Base-by-base conservation (phyloP, 176 grass and related monocot species). In the Rhynchospora tenuis region DNA sequence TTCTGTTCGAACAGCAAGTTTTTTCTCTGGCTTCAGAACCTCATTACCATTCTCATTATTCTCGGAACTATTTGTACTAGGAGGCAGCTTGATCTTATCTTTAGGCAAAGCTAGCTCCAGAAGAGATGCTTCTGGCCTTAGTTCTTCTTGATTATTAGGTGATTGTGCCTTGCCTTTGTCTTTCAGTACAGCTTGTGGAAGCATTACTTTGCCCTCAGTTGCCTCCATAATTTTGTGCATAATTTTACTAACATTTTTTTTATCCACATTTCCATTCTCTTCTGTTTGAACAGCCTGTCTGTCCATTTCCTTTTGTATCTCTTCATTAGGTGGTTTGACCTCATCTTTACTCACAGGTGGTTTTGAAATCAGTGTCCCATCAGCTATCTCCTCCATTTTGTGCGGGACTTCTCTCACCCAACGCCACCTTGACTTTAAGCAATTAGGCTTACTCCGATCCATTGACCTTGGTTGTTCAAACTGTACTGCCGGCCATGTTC, bases 331-430 rank as follows among this genome's bases (percentile, higher is more conserved):
- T 52, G 47, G 46, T 27, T 29, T 13, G 72, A 29, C 47, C 47
- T 75, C 22, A 6, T 75, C 23, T 52, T 26, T 45, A 28, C 45
- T 26, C 12, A 54, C 47, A 54, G 24, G 47, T 54, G 14, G 13
- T 54, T 75, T 54, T 75, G 47, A 26, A 6, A 16, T 75, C 4
- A 74, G 71, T 54, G 51, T 47, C 10, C 14, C 72, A 29, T 75
- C 47, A 66, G 29, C 31, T 17, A 64, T 82, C 79, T 64, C 62
- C 58, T 66, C 7, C 17, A 47, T 65, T 64, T 82, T 82, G 20
- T 82, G 43, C 19, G 11, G 38, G n/a, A 48, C 22, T 9, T n/a
- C 7, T 28, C n/a, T 48, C n/a, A 66, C 20, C 16, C 43, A 2
- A 42, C 58, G 13, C 79, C 9, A 63, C 76, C 79, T 67, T 78